phyloP scores from a whole-genome alignment of 805 yeast genomes.

The Barnettozyma botsteinii region DNA sequence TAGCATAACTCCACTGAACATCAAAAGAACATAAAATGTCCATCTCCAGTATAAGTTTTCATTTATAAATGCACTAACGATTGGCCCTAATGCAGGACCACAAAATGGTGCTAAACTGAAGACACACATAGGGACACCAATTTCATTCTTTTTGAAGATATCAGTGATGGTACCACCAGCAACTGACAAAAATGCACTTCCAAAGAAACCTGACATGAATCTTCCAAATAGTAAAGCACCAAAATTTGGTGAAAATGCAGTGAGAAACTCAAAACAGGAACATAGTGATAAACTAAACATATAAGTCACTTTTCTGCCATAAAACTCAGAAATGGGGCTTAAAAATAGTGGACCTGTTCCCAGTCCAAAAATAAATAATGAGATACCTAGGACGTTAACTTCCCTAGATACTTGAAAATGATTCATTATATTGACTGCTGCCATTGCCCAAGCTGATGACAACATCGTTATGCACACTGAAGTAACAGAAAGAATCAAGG shows the following conservation, averaged over 20 bases:
- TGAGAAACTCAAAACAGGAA: constrained; percentile 49
- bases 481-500: constrained; percentile 46
- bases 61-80: constrained; percentile 51
- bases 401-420: constrained; percentile 50
- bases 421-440: constrained; percentile 42
- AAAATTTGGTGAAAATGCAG: constrained; percentile 52
- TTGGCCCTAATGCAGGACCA: constrained; percentile 70
- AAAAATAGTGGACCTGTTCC: constrained; percentile 60
- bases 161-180: constrained; percentile 79
- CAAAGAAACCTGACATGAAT: constrained; percentile 64
- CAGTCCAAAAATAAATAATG: constrained; percentile 65
- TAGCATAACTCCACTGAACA: constrained; percentile 56
- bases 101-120: constrained; percentile 58
- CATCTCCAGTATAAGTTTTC: constrained; percentile 55
- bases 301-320: constrained; percentile 56
- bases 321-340: constrained; percentile 64
- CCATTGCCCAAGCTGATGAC: constrained; percentile 64
- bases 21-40: constrained; percentile 60
- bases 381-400: constrained; percentile 49
- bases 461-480: constrained; percentile 62
- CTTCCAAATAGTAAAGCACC: constrained; percentile 62
- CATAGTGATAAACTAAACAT: constrained; percentile 57
- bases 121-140: constrained; percentile 65
- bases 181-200: constrained; percentile 67
- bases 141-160: constrained; percentile 51